These are phyloP conservation scores for Hypoxylon sp. DNA, from an alignment of 2,329 filamentous ascomycete species.

Conservation along the genomic window DNA sequence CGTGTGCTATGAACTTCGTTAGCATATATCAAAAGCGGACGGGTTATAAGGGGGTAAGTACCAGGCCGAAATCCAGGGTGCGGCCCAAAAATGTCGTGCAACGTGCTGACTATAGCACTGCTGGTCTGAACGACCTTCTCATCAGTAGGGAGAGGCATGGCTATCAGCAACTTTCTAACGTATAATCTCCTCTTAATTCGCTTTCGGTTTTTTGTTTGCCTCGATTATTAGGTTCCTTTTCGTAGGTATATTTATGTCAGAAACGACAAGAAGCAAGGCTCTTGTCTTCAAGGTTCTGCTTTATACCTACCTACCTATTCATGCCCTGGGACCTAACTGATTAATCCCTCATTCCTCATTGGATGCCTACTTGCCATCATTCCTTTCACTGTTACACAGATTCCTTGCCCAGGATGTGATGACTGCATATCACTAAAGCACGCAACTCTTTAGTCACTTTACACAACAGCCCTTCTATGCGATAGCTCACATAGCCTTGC, in stretches of 20 bases:
- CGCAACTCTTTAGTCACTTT: constrained; percentile 9
- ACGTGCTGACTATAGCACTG: constrained; percentile 16
- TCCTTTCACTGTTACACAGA: neutral
- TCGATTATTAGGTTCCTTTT: neutral
- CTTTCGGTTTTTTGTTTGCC: neutral
- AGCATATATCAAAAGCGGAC: neutral
- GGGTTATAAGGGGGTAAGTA: neutral
- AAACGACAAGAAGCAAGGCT: neutral
- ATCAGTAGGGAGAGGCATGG: constrained; percentile 35
- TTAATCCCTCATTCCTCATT: constrained; percentile 23
- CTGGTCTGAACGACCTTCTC: constrained; percentile 24
- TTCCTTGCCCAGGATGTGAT: constrained; percentile 4
- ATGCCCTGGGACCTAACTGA: constrained; percentile 7
- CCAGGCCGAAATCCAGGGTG: constrained; percentile 34
- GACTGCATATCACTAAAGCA: constrained; percentile 17
- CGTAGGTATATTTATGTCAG: neutral
- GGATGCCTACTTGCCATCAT: constrained; percentile 3
- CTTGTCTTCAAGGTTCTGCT: neutral
- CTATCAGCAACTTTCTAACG: neutral
- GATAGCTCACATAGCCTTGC: constrained; percentile 1
- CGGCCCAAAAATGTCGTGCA: constrained; percentile 27
- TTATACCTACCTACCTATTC: constrained; percentile 20
- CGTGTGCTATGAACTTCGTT: constrained; percentile 22
- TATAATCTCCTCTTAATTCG: neutral
- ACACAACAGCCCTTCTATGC: neutral